phyloP scores from a whole-genome alignment of 179 eudicot genomes.

The Silene coronaria region DNA sequence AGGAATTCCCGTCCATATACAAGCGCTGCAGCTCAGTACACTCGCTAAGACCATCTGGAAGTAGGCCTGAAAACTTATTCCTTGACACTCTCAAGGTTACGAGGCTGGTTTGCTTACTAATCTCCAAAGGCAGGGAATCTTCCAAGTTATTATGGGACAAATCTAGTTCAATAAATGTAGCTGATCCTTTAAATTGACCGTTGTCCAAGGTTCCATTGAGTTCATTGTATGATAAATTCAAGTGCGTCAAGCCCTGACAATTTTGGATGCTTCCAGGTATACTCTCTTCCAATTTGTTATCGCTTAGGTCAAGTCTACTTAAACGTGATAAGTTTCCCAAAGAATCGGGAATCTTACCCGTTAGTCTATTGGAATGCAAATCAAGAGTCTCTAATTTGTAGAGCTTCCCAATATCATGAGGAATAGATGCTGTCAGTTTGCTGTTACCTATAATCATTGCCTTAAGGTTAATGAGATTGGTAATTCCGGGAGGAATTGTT shows the following conservation, averaged over 20 bases:
- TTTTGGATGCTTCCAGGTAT: slow-evolving; percentile 18
- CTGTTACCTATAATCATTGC: neutral
- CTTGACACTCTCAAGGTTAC: neutral
- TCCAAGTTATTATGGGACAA: slow-evolving; percentile 4
- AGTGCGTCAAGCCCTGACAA: slow-evolving; percentile 1
- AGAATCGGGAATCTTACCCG: slow-evolving; percentile 16
- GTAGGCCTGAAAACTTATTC: slow-evolving; percentile 2
- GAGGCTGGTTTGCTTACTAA: slow-evolving; percentile 4
- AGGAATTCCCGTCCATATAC: slow-evolving; percentile 11
- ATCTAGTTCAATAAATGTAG: neutral
- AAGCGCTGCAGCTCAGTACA: neutral
- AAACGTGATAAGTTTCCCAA: slow-evolving; percentile 17
- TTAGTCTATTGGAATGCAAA: slow-evolving; percentile 12
- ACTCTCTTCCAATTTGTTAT: slow-evolving; percentile 13
- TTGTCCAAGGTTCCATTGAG: slow-evolving; percentile 6
- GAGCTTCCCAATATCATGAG: slow-evolving; percentile 14
- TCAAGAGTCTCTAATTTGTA: neutral
- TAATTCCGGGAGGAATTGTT: slow-evolving; percentile 12
- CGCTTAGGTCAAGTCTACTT: neutral
- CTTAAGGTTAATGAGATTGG: slow-evolving; percentile 13
- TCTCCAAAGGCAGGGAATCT: slow-evolving; percentile 14
- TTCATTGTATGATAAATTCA: slow-evolving; percentile 9
- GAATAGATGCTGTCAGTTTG: neutral
- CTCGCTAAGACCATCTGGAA: slow-evolving; percentile 18
- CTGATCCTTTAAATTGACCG: neutral